Evolutionary conservation across 306 rosid genomes (phyloP).

Genomic region (Malus sylvestris): DNA sequence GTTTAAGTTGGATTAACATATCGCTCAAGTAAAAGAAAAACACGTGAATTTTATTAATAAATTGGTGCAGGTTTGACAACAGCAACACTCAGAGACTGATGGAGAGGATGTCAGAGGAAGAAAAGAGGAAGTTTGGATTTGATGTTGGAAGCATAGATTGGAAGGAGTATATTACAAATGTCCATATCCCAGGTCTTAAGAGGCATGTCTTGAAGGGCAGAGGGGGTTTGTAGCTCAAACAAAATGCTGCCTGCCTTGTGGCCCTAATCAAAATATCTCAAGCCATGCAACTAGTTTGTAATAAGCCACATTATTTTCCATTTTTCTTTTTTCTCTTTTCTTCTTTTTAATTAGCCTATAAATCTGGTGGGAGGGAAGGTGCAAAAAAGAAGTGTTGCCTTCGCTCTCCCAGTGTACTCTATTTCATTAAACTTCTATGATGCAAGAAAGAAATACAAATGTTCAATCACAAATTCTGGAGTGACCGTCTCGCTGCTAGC

Average conservation of each 20-base stretch:
- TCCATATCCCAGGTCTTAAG: constrained; percentile 82
- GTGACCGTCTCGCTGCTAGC: accelerated
- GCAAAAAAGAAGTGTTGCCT: constrained; percentile 13
- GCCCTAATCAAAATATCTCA: background rate
- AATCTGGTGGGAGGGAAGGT: constrained; percentile 7
- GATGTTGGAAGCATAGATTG: constrained; percentile 78
- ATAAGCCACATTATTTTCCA: constrained; percentile 6
- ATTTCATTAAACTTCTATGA: constrained; percentile 17
- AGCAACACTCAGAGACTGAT: constrained; percentile 65
- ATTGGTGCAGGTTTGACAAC: constrained; percentile 71
- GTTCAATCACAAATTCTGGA: too few relatives aligned
- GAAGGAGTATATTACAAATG: constrained; percentile 74
- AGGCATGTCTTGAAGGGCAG: constrained; percentile 89
- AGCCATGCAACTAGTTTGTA: constrained; percentile 25
- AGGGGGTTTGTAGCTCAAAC: constrained; percentile 7
- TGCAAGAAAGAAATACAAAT: background rate
- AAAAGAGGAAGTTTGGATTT: constrained; percentile 67
- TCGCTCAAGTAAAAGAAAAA: too few relatives aligned
- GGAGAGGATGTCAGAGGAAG: constrained; percentile 78
- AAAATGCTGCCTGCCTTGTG: background rate
- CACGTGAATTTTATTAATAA: background rate
- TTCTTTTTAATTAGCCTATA: background rate
- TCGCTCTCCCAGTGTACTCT: constrained; percentile 33
- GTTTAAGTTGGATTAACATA: too few relatives aligned
- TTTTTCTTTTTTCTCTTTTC: background rate